These are phyloP conservation scores for Buddleja alternifolia DNA, from an alignment of 257 asterid species.

Conservation along the genomic window DNA sequence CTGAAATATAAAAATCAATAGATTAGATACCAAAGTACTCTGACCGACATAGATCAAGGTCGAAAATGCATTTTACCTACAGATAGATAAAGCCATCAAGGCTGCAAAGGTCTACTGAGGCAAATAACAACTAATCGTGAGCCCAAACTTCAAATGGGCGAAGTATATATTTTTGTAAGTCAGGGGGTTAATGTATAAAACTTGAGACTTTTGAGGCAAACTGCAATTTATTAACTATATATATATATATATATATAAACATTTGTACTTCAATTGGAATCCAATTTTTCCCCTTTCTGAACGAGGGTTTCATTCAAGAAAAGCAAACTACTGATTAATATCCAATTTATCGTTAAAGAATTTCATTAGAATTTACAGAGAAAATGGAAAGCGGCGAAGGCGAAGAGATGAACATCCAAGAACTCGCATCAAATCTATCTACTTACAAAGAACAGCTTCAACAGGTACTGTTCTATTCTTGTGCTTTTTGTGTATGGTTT, in stretches of 20 bases:
- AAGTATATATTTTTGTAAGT: background rate
- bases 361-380: slow-evolving; percentile 5
- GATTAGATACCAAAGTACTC: too few species aligned
- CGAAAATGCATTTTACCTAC: too few species aligned
- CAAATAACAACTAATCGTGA: too few species aligned
- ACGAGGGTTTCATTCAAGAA: background rate
- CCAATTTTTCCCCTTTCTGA: background rate
- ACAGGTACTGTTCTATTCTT: slow-evolving; percentile 53
- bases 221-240: background rate
- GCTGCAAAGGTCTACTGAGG: too few species aligned
- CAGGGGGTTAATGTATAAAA: background rate
- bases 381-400: slow-evolving; percentile 54
- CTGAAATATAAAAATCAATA: too few species aligned
- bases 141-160: background rate
- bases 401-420: slow-evolving; percentile 85
- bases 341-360: background rate
- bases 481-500: background rate
- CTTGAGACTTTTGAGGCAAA: background rate
- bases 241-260: too few species aligned
- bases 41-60: too few species aligned
- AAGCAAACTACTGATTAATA: background rate
- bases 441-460: slow-evolving; percentile 90
- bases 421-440: slow-evolving; percentile 82
- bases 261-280: background rate
- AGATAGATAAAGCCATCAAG: too few species aligned